Evolutionary conservation across 2,329 filamentous ascomycete species (phyloP), one percentile per base, ranked within the genome.

Genomic region (Aspergillus udagawae): DNA sequence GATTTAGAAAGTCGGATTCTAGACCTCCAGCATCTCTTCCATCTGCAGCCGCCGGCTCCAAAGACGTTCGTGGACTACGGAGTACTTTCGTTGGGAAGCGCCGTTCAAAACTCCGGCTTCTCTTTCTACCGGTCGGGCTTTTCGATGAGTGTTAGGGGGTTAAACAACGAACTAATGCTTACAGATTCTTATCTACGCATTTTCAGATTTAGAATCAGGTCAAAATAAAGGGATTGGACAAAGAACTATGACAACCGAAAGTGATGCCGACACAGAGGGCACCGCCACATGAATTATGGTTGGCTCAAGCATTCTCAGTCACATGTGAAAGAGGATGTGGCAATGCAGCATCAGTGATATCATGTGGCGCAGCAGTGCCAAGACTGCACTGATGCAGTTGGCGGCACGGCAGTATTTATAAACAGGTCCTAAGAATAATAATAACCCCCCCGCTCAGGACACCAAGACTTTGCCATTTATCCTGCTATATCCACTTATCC

Each of bases 361-460:
- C n/a, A 49, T 62, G 67, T 68, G 67, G 69, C 68, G 66, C 64
- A 66, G 63, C 52, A 52, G 21, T 50, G 53, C 55, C 53, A 58
- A 59, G 53, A 44, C 14, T 28, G 38, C 23, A 14, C 21, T 29
- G 53, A 45, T 12, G 21, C 41, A 44, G 20, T 45, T 38, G 32
- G 32, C 32, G 14, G 32, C 32, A 14, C 12, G 9, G 9, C 4
- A 32, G 29, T 14, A 10, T 32, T 14, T 35, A 17, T 35, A 17
- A 35, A 35, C 6, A 12, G 20, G 20, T 21, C 12, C 41, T 44
- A 44, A 44, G 41, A 44, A 44, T 44, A 44, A 44, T 21, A 17
- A 32, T 20, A 1, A 20, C 4, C 44, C 3, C 44, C 44, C 44
- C n/a, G n/a, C 42, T 20, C 42, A 45, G 21, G 42, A 45, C 20